Percentiles rank a stretch among this genome's conserved stretches.
These are phyloP conservation scores for Dictyostelium citrinum DNA, from an alignment of 78 protist genomes.

Conservation along the genomic window DNA sequence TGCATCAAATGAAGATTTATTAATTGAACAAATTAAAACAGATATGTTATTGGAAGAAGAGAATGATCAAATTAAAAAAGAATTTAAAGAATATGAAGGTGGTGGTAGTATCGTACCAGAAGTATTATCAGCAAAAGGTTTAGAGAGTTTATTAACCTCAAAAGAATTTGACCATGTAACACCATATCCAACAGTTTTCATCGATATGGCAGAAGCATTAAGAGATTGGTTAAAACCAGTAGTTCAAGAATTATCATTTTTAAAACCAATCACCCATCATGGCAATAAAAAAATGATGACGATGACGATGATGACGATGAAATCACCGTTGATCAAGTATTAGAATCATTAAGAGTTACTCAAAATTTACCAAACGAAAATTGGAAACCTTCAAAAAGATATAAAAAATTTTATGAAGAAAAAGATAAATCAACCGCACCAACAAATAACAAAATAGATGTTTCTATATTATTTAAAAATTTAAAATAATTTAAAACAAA, in stretches of 20 bases:
- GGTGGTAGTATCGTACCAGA: neutral
- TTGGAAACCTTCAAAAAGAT: conserved; percentile 20
- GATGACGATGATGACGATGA: neutral
- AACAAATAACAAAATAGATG: neutral
- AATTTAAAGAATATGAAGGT: neutral
- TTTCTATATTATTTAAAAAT: neutral
- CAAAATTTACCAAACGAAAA: neutral
- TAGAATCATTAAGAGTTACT: neutral
- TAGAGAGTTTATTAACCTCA: neutral
- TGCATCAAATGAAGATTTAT: neutral
- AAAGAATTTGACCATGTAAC: neutral
- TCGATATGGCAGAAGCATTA: conserved; percentile 1
- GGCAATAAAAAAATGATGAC: neutral
- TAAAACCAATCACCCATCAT: neutral
- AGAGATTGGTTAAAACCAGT: conserved; percentile 17
- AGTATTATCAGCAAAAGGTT: neutral
- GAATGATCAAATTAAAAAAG: neutral
- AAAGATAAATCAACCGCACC: neutral
- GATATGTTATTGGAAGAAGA: neutral
- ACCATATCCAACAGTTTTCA: neutral
- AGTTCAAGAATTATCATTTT: neutral
- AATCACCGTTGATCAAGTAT: neutral
- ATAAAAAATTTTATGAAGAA: neutral
- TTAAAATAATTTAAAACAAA: neutral
- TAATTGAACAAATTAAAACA: neutral